A percentile compares a stretch with the other conserved stretches of the same genome.
These are phyloP conservation scores for Epichloe brachyelytri DNA, from an alignment of 2,329 filamentous ascomycete species.

Conservation along the genomic window DNA sequence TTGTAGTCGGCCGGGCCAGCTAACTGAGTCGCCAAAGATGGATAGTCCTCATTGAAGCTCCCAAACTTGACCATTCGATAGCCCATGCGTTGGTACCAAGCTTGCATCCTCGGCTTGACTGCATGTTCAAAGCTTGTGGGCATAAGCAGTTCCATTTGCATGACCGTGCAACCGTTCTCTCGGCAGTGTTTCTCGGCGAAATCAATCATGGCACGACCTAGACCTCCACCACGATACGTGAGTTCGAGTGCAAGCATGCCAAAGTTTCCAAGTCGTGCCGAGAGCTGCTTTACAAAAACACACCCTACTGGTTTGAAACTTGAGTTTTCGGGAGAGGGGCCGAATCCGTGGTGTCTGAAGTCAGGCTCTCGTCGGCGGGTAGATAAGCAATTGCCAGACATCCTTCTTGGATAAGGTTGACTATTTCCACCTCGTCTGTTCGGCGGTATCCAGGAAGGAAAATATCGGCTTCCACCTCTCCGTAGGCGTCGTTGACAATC, in stretches of 20 bases:
- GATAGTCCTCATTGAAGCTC: constrained; percentile 16
- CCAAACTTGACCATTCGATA: constrained; percentile 16
- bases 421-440: constrained; percentile 12
- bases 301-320: constrained; percentile 13
- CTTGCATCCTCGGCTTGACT: constrained; percentile 14
- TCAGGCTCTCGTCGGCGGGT: background rate
- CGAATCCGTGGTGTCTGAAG: background rate
- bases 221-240: constrained; percentile 11
- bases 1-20: constrained; percentile 16
- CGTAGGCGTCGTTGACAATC: constrained; percentile 17
- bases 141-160: constrained; percentile 18
- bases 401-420: constrained; percentile 10
- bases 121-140: constrained; percentile 15
- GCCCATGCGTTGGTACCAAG: constrained; percentile 18
- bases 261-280: constrained; percentile 13
- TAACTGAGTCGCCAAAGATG: constrained; percentile 13
- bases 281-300: constrained; percentile 13
- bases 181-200: constrained; percentile 18
- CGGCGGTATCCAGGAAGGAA: constrained; percentile 16
- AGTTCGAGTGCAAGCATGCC: constrained; percentile 17
- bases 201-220: constrained; percentile 12
- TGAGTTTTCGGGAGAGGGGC: background rate
- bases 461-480: constrained; percentile 14
- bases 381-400: constrained; percentile 14
- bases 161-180: constrained; percentile 13